phyloP scores from a whole-genome alignment of 768 basidiomycete genomes.

The Podaxis sp. region DNA sequence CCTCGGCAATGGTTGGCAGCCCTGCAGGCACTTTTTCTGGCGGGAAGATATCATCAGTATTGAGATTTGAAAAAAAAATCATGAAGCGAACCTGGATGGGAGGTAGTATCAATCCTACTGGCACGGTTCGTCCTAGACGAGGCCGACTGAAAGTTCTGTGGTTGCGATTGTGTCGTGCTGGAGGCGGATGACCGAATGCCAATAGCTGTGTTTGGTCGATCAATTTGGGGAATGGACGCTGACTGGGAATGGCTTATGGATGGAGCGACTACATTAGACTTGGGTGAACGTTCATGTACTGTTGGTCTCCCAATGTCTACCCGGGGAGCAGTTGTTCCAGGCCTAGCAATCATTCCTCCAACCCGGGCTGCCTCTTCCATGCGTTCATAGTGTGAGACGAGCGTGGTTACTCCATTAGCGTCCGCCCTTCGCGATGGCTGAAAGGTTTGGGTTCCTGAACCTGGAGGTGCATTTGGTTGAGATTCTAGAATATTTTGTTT shows the following conservation, averaged over 20 bases:
- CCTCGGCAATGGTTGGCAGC: not conserved
- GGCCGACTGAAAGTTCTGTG: not conserved
- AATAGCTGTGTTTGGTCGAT: not conserved
- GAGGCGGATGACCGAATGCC: conserved; percentile 1
- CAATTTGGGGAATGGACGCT: not conserved
- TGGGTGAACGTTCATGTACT: not conserved
- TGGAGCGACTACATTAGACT: not conserved
- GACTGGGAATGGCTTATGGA: not conserved
- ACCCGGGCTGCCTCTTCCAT: not conserved
- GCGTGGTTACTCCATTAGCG: not conserved
- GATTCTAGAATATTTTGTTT: not conserved
- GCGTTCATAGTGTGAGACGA: not conserved
- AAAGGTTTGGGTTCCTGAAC: not conserved
- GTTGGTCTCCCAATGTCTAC: not conserved
- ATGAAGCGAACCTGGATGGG: not conserved
- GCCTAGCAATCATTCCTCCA: not conserved
- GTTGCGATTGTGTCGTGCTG: not conserved
- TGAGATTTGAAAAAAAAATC: not conserved
- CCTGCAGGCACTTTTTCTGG: not conserved
- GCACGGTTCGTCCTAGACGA: not conserved
- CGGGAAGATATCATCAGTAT: not conserved
- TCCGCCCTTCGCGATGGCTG: not conserved
- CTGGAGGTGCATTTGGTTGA: not conserved
- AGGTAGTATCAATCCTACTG: not conserved
- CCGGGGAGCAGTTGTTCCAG: conserved; percentile 2